These are phyloP conservation scores for Gnaphalium uliginosum DNA, from an alignment of 129 eudicot genomes.

Conservation along the genomic window DNA sequence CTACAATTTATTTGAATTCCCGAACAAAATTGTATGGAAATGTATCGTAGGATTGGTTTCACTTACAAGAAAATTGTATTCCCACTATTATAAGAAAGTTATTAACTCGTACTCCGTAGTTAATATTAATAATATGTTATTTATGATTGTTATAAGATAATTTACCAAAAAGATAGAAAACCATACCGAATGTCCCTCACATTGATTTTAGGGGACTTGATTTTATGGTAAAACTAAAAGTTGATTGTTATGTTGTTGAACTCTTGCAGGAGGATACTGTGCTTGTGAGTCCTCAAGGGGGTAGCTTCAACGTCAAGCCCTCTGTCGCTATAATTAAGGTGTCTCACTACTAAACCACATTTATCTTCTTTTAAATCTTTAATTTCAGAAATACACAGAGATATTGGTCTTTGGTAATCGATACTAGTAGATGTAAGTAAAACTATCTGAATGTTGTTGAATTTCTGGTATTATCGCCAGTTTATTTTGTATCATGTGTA, in stretches of 20 bases:
- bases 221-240: background rate
- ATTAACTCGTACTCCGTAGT: too few relatives aligned
- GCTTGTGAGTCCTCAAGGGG: slow-evolving; percentile 59
- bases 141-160: background rate
- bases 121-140: background rate
- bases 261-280: slow-evolving; percentile 78
- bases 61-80: background rate
- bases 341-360: background rate
- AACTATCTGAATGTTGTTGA: background rate
- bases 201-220: background rate
- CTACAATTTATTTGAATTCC: background rate
- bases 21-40: background rate
- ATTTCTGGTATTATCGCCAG: background rate
- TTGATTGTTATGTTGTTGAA: slow-evolving; percentile 11
- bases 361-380: background rate
- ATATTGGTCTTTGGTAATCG: background rate
- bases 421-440: background rate
- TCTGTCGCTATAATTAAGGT: slow-evolving; percentile 91
- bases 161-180: too few relatives aligned
- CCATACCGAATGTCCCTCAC: background rate
- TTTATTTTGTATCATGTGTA: background rate
- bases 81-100: background rate
- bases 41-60: background rate
- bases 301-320: slow-evolving; percentile 50
- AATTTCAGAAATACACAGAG: background rate